Conservation (phyloP, 352 stramenopile species). For the Globisporangium nagaii region DNA sequence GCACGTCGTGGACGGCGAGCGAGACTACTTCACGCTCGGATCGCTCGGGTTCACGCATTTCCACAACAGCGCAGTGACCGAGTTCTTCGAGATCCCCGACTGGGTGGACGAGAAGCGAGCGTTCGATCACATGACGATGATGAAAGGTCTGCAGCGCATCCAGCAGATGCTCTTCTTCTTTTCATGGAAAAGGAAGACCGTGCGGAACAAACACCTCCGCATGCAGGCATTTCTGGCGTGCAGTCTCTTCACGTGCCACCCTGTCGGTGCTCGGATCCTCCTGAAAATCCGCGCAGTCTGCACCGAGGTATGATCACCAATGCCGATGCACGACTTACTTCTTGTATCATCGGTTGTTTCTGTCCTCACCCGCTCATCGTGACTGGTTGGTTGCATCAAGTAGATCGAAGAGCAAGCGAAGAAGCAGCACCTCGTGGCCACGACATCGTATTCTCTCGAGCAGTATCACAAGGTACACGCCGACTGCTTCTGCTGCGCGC, state of each 20-base stretch:
- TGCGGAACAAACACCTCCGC: slow-evolving; percentile 33
- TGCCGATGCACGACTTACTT: not conserved
- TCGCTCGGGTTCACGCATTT: slow-evolving; percentile 58
- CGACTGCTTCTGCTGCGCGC: too few species aligned
- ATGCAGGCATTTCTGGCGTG: slow-evolving; percentile 30
- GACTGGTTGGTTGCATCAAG: not conserved
- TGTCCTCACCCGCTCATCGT: too few species aligned
- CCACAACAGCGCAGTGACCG: slow-evolving; percentile 23
- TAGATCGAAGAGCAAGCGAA: slow-evolving; percentile 13
- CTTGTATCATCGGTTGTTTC: too few species aligned
- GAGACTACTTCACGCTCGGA: slow-evolving; percentile 55
- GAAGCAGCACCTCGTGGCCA: not conserved
- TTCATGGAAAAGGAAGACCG: slow-evolving; percentile 56
- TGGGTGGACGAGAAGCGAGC: slow-evolving; percentile 69
- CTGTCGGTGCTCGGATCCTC: slow-evolving; percentile 25
- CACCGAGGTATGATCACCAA: slow-evolving; percentile 15
- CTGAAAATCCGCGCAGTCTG: slow-evolving; percentile 23
- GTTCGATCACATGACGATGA: slow-evolving; percentile 69
- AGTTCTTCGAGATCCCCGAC: slow-evolving; percentile 43
- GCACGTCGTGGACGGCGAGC: slow-evolving; percentile 14
- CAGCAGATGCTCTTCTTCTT: slow-evolving; percentile 74
- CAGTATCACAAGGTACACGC: slow-evolving; percentile 11
- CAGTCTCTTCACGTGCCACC: slow-evolving; percentile 49
- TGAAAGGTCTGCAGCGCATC: slow-evolving; percentile 53
- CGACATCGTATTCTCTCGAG: slow-evolving; percentile 1